phyloP scores from a whole-genome alignment of 805 yeast species.

The Wickerhamiella brachini region DNA sequence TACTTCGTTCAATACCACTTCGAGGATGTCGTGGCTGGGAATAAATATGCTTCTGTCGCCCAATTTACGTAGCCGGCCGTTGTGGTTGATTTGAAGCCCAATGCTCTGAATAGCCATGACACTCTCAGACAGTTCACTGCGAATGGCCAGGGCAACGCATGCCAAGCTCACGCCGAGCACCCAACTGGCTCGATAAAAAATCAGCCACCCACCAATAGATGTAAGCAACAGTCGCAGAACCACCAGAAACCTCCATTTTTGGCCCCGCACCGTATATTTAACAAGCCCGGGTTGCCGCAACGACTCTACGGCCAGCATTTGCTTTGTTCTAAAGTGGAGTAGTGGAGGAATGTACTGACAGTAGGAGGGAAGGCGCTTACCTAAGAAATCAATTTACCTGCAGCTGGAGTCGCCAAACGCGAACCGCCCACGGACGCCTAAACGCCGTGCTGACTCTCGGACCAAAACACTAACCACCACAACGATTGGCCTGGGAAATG shows the following conservation, averaged over 20 bases:
- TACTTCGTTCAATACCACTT: slow-evolving; percentile 63
- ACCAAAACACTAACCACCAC: too few relatives aligned
- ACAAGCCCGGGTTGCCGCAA: neutral
- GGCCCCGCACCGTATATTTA: neutral
- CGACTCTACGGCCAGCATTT: neutral
- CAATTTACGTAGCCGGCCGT: slow-evolving; percentile 20
- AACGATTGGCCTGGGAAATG: slow-evolving; percentile 4
- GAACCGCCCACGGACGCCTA: neutral
- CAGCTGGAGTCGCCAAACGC: neutral
- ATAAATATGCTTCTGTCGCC: slow-evolving; percentile 32
- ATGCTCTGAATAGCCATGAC: slow-evolving; percentile 31
- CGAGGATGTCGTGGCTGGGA: slow-evolving; percentile 43
- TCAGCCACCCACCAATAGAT: neutral
- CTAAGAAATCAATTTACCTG: neutral
- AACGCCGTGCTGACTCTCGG: neutral
- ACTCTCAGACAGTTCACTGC: slow-evolving; percentile 20
- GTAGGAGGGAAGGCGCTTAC: neutral
- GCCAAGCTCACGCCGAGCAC: slow-evolving; percentile 5
- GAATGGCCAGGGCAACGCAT: neutral
- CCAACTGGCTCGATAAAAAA: neutral
- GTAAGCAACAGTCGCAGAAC: neutral
- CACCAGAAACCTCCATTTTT: neutral
- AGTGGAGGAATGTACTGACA: neutral
- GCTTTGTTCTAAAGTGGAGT: neutral
- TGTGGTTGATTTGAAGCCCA: slow-evolving; percentile 34